phyloP scores from a whole-genome alignment of 1,139 yeast genomes.

The Saccharomycopsis hybrid region DNA sequence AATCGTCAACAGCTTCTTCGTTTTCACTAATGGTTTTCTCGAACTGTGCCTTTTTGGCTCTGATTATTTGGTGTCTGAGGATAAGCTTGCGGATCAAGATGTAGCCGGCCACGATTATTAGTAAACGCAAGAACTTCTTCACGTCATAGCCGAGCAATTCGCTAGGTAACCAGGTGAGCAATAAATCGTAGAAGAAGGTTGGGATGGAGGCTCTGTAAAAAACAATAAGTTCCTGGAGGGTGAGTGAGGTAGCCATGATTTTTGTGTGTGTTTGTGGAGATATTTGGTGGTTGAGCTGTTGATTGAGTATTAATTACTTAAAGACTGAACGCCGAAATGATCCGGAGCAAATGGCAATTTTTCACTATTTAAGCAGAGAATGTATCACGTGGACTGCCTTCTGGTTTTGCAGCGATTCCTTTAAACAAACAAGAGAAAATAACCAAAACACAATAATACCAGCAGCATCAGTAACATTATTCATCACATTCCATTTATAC shows the following conservation, averaged over 20 bases:
- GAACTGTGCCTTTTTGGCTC: constrained; percentile 13
- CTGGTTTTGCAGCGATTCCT: no score
- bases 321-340: no score
- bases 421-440: no score
- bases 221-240: constrained; percentile 12
- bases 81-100: constrained; percentile 17
- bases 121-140: constrained; percentile 12
- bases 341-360: no score
- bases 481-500: no score
- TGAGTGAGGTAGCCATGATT: neutral
- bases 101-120: constrained; percentile 19
- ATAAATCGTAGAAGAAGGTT: constrained; percentile 11
- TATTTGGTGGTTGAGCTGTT: no score
- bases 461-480: no score
- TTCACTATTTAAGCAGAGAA: no score
- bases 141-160: constrained; percentile 15
- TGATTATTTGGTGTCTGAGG: constrained; percentile 14
- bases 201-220: constrained; percentile 11
- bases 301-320: no score
- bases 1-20: constrained; percentile 14
- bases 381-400: no score
- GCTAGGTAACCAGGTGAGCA: constrained; percentile 12
- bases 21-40: neutral
- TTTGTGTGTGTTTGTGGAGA: no score
- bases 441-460: no score